phyloP scores from a whole-genome alignment of 768 basidiomycete species.

The Kwoniella mangroviensis region DNA sequence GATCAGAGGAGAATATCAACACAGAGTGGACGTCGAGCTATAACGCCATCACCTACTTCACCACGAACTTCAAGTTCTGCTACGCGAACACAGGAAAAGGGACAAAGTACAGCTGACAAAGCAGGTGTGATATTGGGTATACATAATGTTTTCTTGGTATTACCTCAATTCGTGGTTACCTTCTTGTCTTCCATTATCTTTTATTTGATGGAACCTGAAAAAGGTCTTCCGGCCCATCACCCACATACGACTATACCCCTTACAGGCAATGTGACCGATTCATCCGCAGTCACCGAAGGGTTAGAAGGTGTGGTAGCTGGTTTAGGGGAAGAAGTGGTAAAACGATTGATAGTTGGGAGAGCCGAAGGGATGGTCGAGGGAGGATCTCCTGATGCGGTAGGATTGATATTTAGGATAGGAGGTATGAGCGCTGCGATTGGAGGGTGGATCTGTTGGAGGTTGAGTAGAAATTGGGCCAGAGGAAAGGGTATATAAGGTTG shows the following conservation, averaged over 20 bases:
- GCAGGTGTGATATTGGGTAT: conserved; percentile 91
- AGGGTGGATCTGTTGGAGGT: conserved; percentile 26
- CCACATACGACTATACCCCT: conserved; percentile 42
- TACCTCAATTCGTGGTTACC: conserved; percentile 92
- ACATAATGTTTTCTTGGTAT: conserved; percentile 90
- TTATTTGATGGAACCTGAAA: conserved; percentile 73
- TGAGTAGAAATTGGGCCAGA: conserved; percentile 28
- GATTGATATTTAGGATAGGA: conserved; percentile 66
- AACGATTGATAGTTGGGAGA: conserved; percentile 29
- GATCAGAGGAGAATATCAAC: not conserved
- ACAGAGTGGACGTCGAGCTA: conserved; percentile 3
- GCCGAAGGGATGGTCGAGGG: conserved; percentile 49
- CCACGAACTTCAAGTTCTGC: not conserved
- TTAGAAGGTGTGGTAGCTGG: conserved; percentile 22
- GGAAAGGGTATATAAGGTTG: conserved; percentile 27
- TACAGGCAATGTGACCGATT: conserved; percentile 55
- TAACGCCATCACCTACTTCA: conserved; percentile 6
- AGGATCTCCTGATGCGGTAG: conserved; percentile 68
- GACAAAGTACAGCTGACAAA: conserved; percentile 65
- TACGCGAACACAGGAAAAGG: conserved; percentile 15
- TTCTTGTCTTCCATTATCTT: conserved; percentile 84
- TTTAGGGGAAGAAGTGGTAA: conserved; percentile 15
- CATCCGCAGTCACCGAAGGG: conserved; percentile 53
- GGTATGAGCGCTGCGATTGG: conserved; percentile 38
- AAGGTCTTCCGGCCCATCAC: conserved; percentile 41